Conservation (phyloP, 1,284 basidiomycete genomes). For the Pascua guehoae region DNA sequence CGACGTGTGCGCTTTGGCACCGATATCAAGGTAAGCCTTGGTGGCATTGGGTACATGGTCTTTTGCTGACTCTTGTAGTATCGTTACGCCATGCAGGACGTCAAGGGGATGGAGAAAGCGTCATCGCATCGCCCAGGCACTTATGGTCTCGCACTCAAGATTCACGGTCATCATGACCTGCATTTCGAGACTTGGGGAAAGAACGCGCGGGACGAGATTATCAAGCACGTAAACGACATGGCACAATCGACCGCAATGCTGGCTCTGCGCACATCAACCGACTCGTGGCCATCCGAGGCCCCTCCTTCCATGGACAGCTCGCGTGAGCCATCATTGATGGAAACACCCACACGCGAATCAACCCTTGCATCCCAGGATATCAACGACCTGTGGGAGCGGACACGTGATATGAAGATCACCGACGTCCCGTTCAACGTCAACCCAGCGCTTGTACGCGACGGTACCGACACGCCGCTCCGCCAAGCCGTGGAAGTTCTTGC, state of each 20-base stretch:
- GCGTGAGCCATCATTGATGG: background rate
- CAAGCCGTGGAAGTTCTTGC: conserved; percentile 38
- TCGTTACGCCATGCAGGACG: conserved; percentile 54
- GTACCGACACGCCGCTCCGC: conserved; percentile 1
- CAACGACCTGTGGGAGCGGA: background rate
- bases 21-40: conserved; percentile 36
- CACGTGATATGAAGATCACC: conserved; percentile 1
- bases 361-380: no score
- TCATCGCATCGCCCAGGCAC: conserved; percentile 46
- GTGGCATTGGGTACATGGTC: no score
- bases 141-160: conserved; percentile 55
- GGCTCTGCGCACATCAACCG: background rate
- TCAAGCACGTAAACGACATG: conserved; percentile 22
- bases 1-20: conserved; percentile 35
- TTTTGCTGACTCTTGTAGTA: conserved; percentile 38
- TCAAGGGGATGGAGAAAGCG: conserved; percentile 52
- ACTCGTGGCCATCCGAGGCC: background rate
- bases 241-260: background rate
- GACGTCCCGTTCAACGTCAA: conserved; percentile 8
- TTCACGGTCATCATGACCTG: conserved; percentile 56
- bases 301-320: background rate
- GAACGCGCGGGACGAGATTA: conserved; percentile 54
- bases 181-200: conserved; percentile 56
- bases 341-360: no score
- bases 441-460: conserved; percentile 6